Base-by-base conservation (phyloP, 495 filamentous ascomycete genomes). In the Tuber indicum region DNA sequence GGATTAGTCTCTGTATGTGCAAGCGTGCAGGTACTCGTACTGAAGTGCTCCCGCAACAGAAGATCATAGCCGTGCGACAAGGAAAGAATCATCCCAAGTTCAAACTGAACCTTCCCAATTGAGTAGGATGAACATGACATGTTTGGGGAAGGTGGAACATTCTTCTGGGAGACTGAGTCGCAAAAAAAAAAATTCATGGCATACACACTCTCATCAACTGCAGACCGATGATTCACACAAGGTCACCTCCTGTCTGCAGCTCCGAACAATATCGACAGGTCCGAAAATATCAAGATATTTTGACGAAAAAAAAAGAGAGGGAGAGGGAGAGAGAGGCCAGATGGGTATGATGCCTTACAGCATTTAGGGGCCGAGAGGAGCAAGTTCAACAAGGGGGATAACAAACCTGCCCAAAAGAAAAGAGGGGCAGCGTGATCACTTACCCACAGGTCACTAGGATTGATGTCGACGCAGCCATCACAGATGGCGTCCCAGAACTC, bases 371-470 rank as follows among this genome's bases (percentile, higher is more conserved):
- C 44, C n/a, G 46, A 44, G 77, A 78, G 71, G 69, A 47, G 69
- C 17, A 72, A n/a, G 73, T 76, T 77, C 74, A 80, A 43, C 44
- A 81, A 72, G 52, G 62, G 62, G 45, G 74, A 75, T 69, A 45
- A 76, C 41, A 72, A 44, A 36, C 71, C 32, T 39, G 23, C 49
- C 70, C 52, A 52, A 46, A 21, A 44, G n/a, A 70, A 17, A 12
- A 19, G 70, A 80, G 43, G 75, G 71, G 71, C 77, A 79, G 52
- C 78, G 73, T 42, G 71, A 69, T 69, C 46, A 83, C 82, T 83
- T 78, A 84, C 82, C 82, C 82, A 83, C 42, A 84, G 75, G 71
- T 83, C 79, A 74, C 71, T 77, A 21, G 74, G 76, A 77, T 77
- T 81, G 39, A 73, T 69, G 36, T 80, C 77, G 62, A 77, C 74